These are phyloP conservation scores for Dendrobium chrysotoxum DNA, from an alignment of 106 monocot species.

Conservation along the genomic window DNA sequence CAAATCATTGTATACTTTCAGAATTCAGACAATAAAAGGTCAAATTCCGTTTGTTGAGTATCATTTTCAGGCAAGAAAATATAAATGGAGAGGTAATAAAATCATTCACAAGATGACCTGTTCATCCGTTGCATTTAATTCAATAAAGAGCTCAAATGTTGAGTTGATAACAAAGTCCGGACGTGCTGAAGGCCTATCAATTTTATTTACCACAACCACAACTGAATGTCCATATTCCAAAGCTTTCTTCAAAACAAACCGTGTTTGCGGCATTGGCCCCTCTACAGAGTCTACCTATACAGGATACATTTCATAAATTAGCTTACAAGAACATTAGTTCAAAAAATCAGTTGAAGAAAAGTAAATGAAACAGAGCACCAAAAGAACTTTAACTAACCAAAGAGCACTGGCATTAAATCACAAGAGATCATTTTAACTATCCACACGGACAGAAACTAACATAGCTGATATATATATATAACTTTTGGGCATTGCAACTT, in stretches of 20 bases:
- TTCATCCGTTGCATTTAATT: slow-evolving; percentile 98
- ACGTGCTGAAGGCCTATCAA: slow-evolving; percentile 89
- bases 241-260: slow-evolving; percentile 99
- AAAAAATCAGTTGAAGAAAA: background rate
- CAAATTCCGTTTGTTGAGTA: background rate
- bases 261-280: slow-evolving; percentile 99
- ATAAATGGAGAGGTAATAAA: background rate
- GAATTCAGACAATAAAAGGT: background rate
- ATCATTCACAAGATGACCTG: slow-evolving; percentile 45
- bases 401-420: background rate
- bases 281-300: slow-evolving; percentile 95
- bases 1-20: slow-evolving; percentile 5
- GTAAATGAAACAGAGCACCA: background rate
- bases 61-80: background rate
- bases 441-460: background rate
- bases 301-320: slow-evolving; percentile 3
- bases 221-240: slow-evolving; percentile 98
- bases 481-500: background rate
- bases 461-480: background rate
- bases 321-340: background rate
- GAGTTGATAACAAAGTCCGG: slow-evolving; percentile 96
- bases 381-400: too few species aligned
- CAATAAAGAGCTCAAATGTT: slow-evolving; percentile 99
- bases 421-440: background rate
- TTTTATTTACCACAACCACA: slow-evolving; percentile 98